These are phyloP conservation scores for Pichia sp. DNA, from an alignment of 1,139 yeast genomes.

Conservation along the genomic window DNA sequence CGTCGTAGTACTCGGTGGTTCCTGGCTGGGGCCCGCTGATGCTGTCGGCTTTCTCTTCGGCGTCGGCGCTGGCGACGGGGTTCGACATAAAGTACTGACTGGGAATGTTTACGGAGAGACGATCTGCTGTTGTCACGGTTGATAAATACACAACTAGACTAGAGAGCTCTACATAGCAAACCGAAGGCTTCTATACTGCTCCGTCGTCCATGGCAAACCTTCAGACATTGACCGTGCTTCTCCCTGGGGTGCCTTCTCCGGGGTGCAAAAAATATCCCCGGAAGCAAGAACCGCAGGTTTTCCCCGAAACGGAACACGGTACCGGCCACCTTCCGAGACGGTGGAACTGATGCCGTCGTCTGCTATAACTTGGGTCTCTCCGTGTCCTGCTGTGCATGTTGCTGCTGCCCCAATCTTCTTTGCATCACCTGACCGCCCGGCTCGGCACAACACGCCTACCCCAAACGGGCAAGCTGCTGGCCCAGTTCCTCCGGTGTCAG, in stretches of 20 bases:
- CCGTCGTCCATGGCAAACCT: not conserved
- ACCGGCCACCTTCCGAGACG: not conserved
- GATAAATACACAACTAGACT: no score
- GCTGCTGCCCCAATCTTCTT: not conserved
- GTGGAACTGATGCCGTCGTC: not conserved
- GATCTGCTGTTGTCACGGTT: not conserved
- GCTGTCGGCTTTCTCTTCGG: not conserved
- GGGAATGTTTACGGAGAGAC: not conserved
- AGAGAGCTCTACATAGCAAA: no score
- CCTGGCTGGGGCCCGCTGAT: slow-evolving; percentile 5
- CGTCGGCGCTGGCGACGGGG: no score
- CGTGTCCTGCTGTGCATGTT: no score
- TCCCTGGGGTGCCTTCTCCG: no score
- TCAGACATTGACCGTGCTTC: no score
- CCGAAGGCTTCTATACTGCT: not conserved
- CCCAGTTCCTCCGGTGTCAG: slow-evolving; percentile 8
- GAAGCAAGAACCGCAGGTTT: no score
- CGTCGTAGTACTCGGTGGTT: slow-evolving; percentile 10
- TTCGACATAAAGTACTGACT: no score
- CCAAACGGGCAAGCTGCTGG: slow-evolving; percentile 1
- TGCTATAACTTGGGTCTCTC: not conserved
- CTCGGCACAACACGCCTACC: not conserved
- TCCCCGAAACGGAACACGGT: no score
- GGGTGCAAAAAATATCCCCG: no score
- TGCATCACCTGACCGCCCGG: not conserved